These are phyloP conservation scores for Kazachstania taianensis DNA, from an alignment of 805 yeast genomes.

Conservation along the genomic window DNA sequence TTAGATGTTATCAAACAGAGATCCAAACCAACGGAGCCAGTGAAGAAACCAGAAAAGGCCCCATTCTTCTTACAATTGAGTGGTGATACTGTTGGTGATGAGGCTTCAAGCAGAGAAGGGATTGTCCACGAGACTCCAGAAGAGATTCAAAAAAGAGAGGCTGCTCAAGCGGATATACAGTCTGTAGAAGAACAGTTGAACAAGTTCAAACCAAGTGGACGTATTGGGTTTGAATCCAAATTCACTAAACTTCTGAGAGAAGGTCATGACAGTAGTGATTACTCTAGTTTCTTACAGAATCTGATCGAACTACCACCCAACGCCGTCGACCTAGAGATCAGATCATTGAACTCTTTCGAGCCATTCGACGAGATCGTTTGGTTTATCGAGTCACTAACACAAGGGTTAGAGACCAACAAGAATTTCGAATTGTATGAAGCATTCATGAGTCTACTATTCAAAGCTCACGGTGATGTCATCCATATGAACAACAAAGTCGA, in stretches of 20 bases:
- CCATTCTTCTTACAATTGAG: conserved; percentile 70
- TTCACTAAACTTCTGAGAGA: conserved; percentile 59
- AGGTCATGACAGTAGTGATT: conserved; percentile 35
- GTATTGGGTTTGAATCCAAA: conserved; percentile 54
- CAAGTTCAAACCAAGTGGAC: conserved; percentile 21
- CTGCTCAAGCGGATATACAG: conserved; percentile 11
- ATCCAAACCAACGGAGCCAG: conserved; percentile 82
- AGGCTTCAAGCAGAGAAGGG: conserved; percentile 40
- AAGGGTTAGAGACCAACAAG: conserved; percentile 44
- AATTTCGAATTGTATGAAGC: conserved; percentile 79
- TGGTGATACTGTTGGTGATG: conserved; percentile 63
- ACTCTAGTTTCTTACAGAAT: conserved; percentile 40
- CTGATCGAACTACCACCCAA: conserved; percentile 63
- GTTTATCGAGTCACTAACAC: conserved; percentile 58
- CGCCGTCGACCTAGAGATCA: conserved; percentile 72
- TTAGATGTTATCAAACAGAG: conserved; percentile 77
- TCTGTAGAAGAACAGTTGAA: conserved; percentile 24
- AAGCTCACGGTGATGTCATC: conserved; percentile 76
- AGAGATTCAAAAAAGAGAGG: conserved; percentile 9
- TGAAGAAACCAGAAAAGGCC: conserved; percentile 70
- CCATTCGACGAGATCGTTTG: conserved; percentile 57
- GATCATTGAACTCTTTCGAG: conserved; percentile 57
- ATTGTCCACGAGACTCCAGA: conserved; percentile 18
- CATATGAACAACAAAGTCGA: conserved; percentile 31
- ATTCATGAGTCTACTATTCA: conserved; percentile 61